Evolutionary conservation across 441 rosid species (phyloP), one percentile per base, ranked within the genome.

Genomic region (Arabidopsis hybrid): DNA sequence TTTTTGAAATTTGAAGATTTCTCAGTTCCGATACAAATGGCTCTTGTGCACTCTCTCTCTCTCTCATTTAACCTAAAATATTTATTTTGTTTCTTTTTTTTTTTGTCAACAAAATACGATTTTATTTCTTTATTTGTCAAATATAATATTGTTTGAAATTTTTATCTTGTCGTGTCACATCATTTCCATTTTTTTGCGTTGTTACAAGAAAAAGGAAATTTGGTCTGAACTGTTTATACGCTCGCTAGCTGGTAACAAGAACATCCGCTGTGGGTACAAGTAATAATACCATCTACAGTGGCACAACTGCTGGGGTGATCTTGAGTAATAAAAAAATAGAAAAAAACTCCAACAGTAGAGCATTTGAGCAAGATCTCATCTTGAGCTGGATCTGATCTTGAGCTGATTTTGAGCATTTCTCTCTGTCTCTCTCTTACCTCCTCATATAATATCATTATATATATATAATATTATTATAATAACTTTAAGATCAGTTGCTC

Each of bases 1-100:
- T 51, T 71, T 74, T 74, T 67, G 64, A 75, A 75, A n/a, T 75
- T 75, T 75, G 69, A 74, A 47, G 56, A 6, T 67, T 40, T 60
- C 39, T 52, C 38, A 21, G 21, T 59, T 60, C 57, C 60, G 0
- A 17, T 32, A 26, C 62, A 0, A 60, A 72, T 50, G 46, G 46
- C 71, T 17, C 42, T 73, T 8, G 14, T n/a, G 14, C 6, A 32
- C 7, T 2, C 8, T 18, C 17, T 50, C 14, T 50, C 45, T 36
- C 49, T 17, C 45, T 58, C 1, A 10, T 50, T 61, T 61, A 61
- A 60, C 75, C 45, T 50, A 40, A 51, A 12, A 6, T 18, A 7
- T 6, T 46, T 0, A 1, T 43, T 5, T 1, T 13, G 5, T 43
- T 5, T 0, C 6, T 11, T 13, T 0, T 7, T n/a, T 45, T 14